Conservation (phyloP, 1,139 yeast genomes). For the Candida sp. region DNA sequence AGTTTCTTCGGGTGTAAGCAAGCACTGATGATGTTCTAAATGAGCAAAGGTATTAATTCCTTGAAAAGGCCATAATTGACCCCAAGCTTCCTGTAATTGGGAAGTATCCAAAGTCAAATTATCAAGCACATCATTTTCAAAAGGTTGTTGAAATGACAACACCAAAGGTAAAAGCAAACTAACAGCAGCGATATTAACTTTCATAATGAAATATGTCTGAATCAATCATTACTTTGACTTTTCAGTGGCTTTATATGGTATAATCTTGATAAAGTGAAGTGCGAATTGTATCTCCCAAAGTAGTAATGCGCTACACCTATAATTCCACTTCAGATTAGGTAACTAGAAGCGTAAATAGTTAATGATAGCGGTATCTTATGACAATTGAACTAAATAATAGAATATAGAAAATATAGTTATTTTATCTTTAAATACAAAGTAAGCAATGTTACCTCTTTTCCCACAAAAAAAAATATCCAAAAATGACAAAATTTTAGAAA, state of each 20-base stretch:
- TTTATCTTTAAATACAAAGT: too few relatives aligned
- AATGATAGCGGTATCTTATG: too few relatives aligned
- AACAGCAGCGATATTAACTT: background rate
- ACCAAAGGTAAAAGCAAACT: slow-evolving; percentile 1
- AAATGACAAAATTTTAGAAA: too few relatives aligned
- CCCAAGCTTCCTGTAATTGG: slow-evolving; percentile 55
- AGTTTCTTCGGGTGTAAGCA: slow-evolving; percentile 39
- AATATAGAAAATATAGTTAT: too few relatives aligned
- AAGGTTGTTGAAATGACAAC: slow-evolving; percentile 3
- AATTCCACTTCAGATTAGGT: too few relatives aligned
- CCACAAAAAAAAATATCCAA: too few relatives aligned
- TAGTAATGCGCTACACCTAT: background rate
- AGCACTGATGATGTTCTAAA: slow-evolving; percentile 55
- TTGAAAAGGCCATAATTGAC: slow-evolving; percentile 61
- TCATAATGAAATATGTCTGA: background rate
- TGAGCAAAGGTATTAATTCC: slow-evolving; percentile 79
- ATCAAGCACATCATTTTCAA: slow-evolving; percentile 2
- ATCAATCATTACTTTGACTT: too few relatives aligned
- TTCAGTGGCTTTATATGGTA: too few relatives aligned
- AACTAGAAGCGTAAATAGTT: too few relatives aligned
- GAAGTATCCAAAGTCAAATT: slow-evolving; percentile 13
- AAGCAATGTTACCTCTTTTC: too few relatives aligned
- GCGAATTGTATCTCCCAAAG: background rate
- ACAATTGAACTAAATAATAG: too few relatives aligned
- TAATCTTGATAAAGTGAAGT: background rate